Evolutionary conservation across 2,329 filamentous ascomycete genomes (phyloP), one percentile per base, ranked within the genome.

Genomic region (Microdochium trichocladiopsis): DNA sequence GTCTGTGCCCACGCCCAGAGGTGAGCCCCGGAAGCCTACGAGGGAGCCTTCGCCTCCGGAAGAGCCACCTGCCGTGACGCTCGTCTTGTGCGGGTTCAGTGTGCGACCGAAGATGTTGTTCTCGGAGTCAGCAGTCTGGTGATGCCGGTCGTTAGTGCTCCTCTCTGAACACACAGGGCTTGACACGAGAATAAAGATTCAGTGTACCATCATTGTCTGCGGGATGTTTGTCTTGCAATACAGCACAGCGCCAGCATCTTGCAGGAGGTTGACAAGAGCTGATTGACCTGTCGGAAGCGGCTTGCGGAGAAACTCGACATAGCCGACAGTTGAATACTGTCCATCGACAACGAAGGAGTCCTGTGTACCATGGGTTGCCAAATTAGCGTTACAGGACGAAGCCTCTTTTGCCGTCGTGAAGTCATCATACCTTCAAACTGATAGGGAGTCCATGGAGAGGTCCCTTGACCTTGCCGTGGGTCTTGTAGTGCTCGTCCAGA

Each of bases 191-290:
- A n/a, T n/a, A n/a, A n/a, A n/a, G n/a, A n/a, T n/a, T n/a, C n/a
- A n/a, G n/a, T 18, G 18, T 6, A 45, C 41, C 41, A 45, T 45
- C 41, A 45, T 45, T 8, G 41, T 45, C 18, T 45, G 41, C 5
- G 41, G 41, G 14, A 45, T 18, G 41, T 45, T 45, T 45, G 41
- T 45, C 18, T 45, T 45, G 41, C 41, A 45, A 18, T 45, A 45
- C 16, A 45, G 18, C 5, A 45, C 41, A 45, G 41, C 41, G 41
- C 41, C 41, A 8, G 41, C 41, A 12, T 45, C 70, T 33, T 77
- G 69, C 10, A 88, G 67, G 1, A 86, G 69, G 1, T 75, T 71
- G 0, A 86, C 75, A 25, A 87, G 70, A 0, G 78, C 77, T 4
- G 80, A 73, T 61, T 86, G 80, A 25, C 72, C 65, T 11, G 68